Conservation (phyloP, 2,329 filamentous ascomycete genomes). For the Metarhizium anisopliae region DNA sequence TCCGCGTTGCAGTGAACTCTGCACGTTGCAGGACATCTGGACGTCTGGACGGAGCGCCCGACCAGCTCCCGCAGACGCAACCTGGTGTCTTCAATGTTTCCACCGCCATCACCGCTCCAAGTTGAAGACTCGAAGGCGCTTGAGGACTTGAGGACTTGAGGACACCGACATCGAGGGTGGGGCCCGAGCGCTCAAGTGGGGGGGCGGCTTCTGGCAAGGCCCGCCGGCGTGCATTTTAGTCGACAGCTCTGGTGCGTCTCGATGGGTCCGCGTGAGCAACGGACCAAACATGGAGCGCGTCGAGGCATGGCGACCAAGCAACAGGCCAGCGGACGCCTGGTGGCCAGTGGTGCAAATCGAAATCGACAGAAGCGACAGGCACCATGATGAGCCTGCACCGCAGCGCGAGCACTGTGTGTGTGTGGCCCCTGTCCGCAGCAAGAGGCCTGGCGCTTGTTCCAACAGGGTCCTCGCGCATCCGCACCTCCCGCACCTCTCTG, state of each 20-base stretch:
- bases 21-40: too few relatives aligned
- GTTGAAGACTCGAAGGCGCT: neutral
- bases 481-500: too few relatives aligned
- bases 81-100: neutral
- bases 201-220: neutral
- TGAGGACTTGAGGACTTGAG: neutral
- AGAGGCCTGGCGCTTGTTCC: neutral
- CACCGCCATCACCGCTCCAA: neutral
- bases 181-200: neutral
- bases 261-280: neutral
- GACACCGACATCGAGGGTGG: neutral
- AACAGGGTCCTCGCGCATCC: neutral
- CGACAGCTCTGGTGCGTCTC: neutral
- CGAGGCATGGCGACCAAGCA: too few relatives aligned
- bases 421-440: neutral
- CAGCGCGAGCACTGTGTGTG: neutral
- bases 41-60: too few relatives aligned
- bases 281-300: too few relatives aligned
- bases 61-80: too few relatives aligned
- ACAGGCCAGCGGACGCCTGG: too few relatives aligned
- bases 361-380: neutral
- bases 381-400: too few relatives aligned
- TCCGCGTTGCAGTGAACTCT: too few relatives aligned
- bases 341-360: neutral
- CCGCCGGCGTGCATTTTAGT: slow-evolving; percentile 1